Evolutionary conservation across 257 asterid genomes (phyloP).

Genomic region (Fraxinus anomala): DNA sequence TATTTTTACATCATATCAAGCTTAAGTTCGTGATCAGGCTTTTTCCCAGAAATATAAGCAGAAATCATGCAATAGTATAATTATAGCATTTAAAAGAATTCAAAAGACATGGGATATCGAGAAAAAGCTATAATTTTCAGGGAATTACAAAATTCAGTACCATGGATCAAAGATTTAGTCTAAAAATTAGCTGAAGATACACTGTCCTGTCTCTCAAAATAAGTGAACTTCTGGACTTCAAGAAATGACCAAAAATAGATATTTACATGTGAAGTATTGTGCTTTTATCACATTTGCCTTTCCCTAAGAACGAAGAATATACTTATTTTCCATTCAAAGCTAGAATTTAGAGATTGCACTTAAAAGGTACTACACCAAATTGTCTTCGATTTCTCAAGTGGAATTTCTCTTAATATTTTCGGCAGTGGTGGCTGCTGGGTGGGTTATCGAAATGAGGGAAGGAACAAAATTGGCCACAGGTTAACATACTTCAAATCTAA

Average conservation of each 20-base stretch:
- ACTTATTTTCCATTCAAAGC: not conserved
- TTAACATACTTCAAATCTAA: constrained; percentile 12
- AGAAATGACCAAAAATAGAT: not conserved
- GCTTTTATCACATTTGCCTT: not conserved
- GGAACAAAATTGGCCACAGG: not conserved
- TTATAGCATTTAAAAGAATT: not conserved
- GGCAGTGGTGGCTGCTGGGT: not conserved
- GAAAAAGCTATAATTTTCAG: not conserved
- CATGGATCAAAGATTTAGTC: constrained; percentile 10
- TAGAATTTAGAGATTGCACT: not conserved
- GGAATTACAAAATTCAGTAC: constrained; percentile 4
- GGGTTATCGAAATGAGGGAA: not conserved
- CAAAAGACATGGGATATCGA: not conserved
- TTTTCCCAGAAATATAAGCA: not conserved
- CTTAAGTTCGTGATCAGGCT: not conserved
- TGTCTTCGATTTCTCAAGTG: not conserved
- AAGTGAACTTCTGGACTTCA: not conserved
- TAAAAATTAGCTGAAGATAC: constrained; percentile 1
- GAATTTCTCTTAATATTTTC: not conserved
- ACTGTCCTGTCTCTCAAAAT: not conserved
- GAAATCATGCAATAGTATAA: not conserved
- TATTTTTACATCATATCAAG: not conserved
- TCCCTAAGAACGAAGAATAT: not conserved
- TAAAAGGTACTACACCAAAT: not conserved
- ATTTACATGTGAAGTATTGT: not conserved